A percentile compares a stretch with the other conserved stretches of the same genome.
These are phyloP conservation scores for Spiraea crenata DNA, from an alignment of 331 rosid species.

Conservation along the genomic window DNA sequence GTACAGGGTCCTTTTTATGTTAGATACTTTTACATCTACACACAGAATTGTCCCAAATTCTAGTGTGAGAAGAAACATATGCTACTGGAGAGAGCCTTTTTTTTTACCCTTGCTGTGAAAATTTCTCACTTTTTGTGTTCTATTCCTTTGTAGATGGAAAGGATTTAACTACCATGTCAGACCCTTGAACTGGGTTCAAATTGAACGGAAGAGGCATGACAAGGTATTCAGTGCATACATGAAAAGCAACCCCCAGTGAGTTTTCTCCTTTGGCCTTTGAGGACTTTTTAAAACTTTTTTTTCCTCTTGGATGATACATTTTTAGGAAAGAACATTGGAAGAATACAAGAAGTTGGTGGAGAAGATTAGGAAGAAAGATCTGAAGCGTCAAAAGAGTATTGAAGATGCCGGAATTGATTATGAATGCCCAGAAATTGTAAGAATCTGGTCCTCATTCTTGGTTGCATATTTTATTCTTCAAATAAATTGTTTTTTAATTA, in stretches of 20 bases:
- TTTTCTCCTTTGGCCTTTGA: background rate
- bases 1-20: too few species aligned
- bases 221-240: constrained; percentile 48
- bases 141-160: constrained; percentile 60
- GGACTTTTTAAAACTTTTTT: background rate
- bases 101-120: background rate
- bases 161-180: constrained; percentile 56
- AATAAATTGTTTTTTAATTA: background rate
- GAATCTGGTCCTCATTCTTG: constrained; percentile 14
- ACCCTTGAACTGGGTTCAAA: constrained; percentile 57
- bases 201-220: constrained; percentile 57
- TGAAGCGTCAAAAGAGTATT: constrained; percentile 56
- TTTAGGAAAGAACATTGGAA: constrained; percentile 70
- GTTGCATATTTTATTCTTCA: background rate
- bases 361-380: constrained; percentile 55
- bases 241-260: background rate
- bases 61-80: too few species aligned
- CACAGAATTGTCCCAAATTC: too few species aligned
- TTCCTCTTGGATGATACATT: constrained; percentile 12
- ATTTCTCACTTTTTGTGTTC: background rate
- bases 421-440: constrained; percentile 85
- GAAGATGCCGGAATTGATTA: constrained; percentile 89
- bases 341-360: constrained; percentile 67
- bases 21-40: too few species aligned
- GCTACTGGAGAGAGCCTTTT: too few species aligned